phyloP scores from a whole-genome alignment of 495 filamentous ascomycete genomes.

The Podospora comata region DNA sequence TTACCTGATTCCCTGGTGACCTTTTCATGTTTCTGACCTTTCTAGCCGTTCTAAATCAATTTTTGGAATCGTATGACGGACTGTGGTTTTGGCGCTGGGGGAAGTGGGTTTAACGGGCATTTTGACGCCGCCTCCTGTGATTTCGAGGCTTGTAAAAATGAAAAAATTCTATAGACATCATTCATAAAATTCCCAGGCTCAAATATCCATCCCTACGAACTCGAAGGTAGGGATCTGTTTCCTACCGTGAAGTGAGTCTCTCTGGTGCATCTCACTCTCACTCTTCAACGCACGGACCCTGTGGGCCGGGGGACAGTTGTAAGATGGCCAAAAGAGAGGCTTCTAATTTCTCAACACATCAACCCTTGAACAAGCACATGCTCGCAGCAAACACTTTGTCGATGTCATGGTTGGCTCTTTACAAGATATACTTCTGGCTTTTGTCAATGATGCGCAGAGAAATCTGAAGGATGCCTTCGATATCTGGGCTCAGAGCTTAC shows the following conservation, averaged over 20 bases:
- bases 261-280: neutral
- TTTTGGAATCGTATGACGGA: conserved; percentile 2
- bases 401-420: neutral
- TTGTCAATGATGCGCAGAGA: neutral
- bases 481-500: neutral
- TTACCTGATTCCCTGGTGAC: neutral
- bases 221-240: no score
- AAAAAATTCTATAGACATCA: conserved; percentile 11
- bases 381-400: neutral
- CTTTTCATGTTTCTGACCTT: neutral
- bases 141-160: conserved; percentile 8
- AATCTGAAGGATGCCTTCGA: neutral
- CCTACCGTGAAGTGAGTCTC: no score
- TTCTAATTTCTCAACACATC: neutral
- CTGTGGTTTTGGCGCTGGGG: conserved; percentile 12
- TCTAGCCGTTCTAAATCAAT: conserved; percentile 45
- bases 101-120: conserved; percentile 14
- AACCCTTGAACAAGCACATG: neutral
- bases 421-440: neutral
- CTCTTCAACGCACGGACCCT: conserved; percentile 4
- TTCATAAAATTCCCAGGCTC: neutral
- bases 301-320: conserved; percentile 10
- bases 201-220: neutral
- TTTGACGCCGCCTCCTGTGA: conserved; percentile 6
- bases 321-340: neutral